phyloP scores from a whole-genome alignment of 179 eudicot genomes.

The Gypsophila paniculata region DNA sequence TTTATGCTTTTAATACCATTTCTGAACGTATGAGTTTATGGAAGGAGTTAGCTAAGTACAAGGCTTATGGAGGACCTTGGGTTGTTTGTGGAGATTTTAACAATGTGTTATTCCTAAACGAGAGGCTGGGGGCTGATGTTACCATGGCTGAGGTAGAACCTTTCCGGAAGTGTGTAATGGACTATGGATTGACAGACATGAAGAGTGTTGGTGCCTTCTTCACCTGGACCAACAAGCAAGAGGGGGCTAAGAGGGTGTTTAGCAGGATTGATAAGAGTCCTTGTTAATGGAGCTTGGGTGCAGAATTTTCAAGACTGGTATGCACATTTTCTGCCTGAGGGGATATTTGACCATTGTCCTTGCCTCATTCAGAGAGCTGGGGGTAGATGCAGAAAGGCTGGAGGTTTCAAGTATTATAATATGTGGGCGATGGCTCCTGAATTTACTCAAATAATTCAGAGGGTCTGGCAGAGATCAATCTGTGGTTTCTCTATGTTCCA shows the following conservation, averaged over 20 bases:
- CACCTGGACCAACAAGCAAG: neutral
- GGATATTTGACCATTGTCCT: neutral
- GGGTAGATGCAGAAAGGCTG: rapidly evolving
- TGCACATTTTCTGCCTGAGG: neutral
- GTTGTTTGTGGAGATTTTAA: too few relatives aligned
- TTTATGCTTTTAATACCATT: neutral
- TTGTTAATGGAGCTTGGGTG: neutral
- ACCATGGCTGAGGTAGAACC: neutral
- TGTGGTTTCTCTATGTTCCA: neutral
- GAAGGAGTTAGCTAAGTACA: too few relatives aligned
- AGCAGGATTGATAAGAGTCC: neutral
- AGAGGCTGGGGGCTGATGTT: neutral
- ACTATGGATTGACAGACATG: neutral
- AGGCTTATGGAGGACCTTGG: neutral
- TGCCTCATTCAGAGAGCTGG: neutral
- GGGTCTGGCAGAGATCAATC: neutral
- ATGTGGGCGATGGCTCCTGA: neutral
- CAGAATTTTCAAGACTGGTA: neutral
- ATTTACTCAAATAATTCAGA: neutral
- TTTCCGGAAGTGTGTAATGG: too few relatives aligned
- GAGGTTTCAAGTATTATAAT: neutral
- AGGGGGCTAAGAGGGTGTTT: neutral
- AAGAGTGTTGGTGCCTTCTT: neutral
- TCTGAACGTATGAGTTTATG: neutral
- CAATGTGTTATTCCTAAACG: neutral